phyloP scores from a whole-genome alignment of 352 stramenopile genomes.

The Phytophthora cactorum region DNA sequence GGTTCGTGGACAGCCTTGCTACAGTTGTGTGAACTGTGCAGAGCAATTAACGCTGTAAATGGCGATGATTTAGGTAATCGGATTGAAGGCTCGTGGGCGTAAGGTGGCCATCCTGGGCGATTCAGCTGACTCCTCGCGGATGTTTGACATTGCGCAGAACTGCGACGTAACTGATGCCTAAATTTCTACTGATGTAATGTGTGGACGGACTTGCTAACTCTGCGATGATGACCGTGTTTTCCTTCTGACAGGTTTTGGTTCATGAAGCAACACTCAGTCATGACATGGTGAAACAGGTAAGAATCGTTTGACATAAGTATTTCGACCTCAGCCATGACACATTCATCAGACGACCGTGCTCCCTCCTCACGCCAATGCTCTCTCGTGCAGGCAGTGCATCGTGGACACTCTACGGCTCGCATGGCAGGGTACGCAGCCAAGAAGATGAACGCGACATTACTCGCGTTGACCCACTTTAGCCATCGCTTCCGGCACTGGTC shows the following conservation, averaged over 20 bases:
- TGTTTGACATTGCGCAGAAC: constrained; percentile 80
- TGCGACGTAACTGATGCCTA: constrained; percentile 63
- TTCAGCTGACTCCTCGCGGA: constrained; percentile 69
- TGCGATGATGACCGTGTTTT: background rate
- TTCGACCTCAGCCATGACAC: background rate
- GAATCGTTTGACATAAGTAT: background rate
- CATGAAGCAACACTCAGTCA: constrained; percentile 87
- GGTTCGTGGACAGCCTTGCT: constrained; percentile 40
- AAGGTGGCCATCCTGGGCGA: constrained; percentile 86
- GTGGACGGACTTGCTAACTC: constrained; percentile 5
- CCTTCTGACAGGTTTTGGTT: constrained; percentile 71
- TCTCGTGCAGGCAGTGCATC: constrained; percentile 54
- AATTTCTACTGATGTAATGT: background rate
- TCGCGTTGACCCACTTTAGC: constrained; percentile 88
- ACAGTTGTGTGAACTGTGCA: background rate
- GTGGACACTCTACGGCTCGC: constrained; percentile 79
- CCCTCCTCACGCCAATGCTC: background rate
- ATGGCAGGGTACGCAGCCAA: constrained; percentile 82
- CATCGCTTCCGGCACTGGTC: constrained; percentile 83
- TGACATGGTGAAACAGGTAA: constrained; percentile 67
- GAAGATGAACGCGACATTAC: constrained; percentile 76
- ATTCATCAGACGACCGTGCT: background rate
- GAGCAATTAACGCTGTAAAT: background rate
- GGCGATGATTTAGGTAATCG: constrained; percentile 52
- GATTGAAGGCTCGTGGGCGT: constrained; percentile 58